These are phyloP conservation scores for Aureobasidium pullulans DNA, from an alignment of 2,329 filamentous ascomycete species.

Conservation along the genomic window DNA sequence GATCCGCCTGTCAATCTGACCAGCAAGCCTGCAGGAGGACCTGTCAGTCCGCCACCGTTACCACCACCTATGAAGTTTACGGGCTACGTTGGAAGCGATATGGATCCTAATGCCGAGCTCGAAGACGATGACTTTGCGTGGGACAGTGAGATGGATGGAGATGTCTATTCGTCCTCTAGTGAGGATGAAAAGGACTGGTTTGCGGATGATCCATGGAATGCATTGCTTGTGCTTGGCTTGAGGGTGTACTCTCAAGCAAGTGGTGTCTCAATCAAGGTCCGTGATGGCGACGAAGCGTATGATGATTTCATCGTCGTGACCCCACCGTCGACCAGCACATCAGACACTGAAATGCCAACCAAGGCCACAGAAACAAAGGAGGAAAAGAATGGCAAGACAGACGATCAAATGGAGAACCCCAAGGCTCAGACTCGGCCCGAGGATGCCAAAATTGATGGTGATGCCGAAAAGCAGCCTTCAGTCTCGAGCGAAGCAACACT, in stretches of 20 bases:
- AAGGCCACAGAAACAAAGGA: too few species aligned
- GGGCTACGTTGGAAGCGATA: background rate
- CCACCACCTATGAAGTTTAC: background rate
- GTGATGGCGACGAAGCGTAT: background rate
- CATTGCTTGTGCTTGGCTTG: slow-evolving; percentile 51
- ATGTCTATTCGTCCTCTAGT: slow-evolving; percentile 2
- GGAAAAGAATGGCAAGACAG: background rate
- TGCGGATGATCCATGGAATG: slow-evolving; percentile 51
- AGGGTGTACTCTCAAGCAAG: slow-evolving; percentile 49
- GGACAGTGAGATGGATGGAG: slow-evolving; percentile 23
- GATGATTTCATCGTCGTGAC: background rate
- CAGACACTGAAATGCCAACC: background rate
- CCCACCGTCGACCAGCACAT: background rate
- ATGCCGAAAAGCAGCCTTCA: background rate
- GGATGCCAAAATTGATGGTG: background rate
- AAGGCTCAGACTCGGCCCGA: background rate
- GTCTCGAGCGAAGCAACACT: background rate
- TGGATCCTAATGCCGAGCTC: slow-evolving; percentile 17
- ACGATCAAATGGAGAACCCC: background rate
- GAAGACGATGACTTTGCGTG: slow-evolving; percentile 27
- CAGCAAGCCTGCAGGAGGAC: background rate
- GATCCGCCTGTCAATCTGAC: background rate
- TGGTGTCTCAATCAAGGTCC: slow-evolving; percentile 45
- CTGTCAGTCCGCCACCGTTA: background rate
- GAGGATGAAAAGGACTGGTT: slow-evolving; percentile 30